Base-by-base conservation (phyloP, 345 rosid species). In the Orychophragmus violaceus region DNA sequence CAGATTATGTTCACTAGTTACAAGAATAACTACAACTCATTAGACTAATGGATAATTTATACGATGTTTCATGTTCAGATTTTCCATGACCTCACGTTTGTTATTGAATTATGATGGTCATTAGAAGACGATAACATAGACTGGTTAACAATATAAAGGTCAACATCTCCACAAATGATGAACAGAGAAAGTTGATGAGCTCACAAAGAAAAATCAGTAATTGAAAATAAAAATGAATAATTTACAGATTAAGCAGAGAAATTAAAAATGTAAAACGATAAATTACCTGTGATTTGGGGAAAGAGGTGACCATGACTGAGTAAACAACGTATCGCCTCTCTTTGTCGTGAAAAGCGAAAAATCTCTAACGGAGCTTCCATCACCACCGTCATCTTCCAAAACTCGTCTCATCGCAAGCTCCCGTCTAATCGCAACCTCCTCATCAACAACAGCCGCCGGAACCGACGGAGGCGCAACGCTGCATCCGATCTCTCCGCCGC, bases 271-370 rank as follows among this genome's bases (percentile, higher is more conserved):
- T 18, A 21, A 21, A 55, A 32, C 10, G 58, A 29, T 6, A 12
- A 25, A 61, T 44, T 11, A 89, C 98, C 94, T 88, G 82, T 82
- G 77, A 45, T 74, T 64, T 11, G 22, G 60, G 3, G 82, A 74
- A 64, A 78, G 64, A 3, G 96, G 90, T 1, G 84, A 64, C 98
- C 98, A 93, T 2, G 83, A 71, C 80, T 90, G 97, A 35, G 90
- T 86, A 74, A 93, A 93, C 77, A 90, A 56, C 28, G 85, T 77
- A 10, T 85, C 94, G 2, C 90, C 87, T 64, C 90, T 83, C n/a
- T 82, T 54, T 1, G 85, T 79, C 37, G 41, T 74, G 69, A 88
- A 85, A 25, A 84, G 63, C 4, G 80, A 82, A 64, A 48, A 85
- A 35, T 82, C 87, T 77, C 94, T 81, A 0, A 64, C 67, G 21